Base-by-base conservation (phyloP, 352 stramenopile genomes). In the Phytophthora capsici region DNA sequence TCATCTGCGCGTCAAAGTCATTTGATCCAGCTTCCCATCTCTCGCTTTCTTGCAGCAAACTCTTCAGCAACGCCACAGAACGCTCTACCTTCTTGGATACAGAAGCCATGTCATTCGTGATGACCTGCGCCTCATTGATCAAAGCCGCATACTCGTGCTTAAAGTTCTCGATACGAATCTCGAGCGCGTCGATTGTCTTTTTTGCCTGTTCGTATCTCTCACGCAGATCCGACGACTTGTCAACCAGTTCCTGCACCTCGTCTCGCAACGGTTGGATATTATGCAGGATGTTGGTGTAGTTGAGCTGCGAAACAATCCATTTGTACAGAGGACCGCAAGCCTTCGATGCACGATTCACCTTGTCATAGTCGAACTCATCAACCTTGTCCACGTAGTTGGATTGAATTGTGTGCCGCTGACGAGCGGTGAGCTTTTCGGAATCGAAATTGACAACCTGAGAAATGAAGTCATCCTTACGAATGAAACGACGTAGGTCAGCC, bases 241-340 rank as follows among this genome's bases (percentile, higher is more conserved):
- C 82, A 47, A 99, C 90, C n/a, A 99, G 78, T 25, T 88, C 71
- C 54, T 98, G 93, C n/a, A 99, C 98, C 79, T 99, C 98, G 48
- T 99, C 91, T 46, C 97, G 89, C 49, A 99, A 76, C 7, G 98
- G 98, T 79, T 99, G 94, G 58, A 99, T 99, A 47, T 94, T 96
- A 75, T 99, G 97, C 58, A 99, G 89, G 64, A 99, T 99, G 22
- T 90, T 89, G 14, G 95, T 98, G 78, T 99, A 99, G 64, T 97
- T 97, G 9, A 99, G 88, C 76, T 99, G 97, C 50, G 95, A 99
- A 28, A 96, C 83, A 43, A 99, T 94, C 98, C 98, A 99, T 70
- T 99, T 97, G 77, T 98, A 99, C 14, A 99, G 84, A 26, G 98
- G 98, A 30, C 98, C 98, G 72, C 98, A 99, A 17, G 98, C 98